Evolutionary conservation across 2,329 filamentous ascomycete species (phyloP).

Genomic region (Paradendryphiella salina): DNA sequence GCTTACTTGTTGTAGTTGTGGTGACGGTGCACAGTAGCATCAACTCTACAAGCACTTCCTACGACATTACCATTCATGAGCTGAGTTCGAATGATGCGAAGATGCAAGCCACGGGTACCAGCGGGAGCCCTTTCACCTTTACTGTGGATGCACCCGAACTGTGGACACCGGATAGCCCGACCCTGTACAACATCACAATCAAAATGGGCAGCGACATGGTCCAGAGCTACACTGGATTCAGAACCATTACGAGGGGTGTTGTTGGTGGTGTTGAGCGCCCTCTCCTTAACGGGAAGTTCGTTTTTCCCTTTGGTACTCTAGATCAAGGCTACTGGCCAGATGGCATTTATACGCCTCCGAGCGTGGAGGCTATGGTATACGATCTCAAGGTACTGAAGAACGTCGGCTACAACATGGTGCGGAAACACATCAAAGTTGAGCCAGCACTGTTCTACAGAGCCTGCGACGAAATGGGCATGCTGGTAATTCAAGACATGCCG

Average conservation of each 20-base stretch:
- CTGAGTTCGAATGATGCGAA: conserved; percentile 46
- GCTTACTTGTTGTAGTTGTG: conserved; percentile 52
- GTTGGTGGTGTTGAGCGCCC: conserved; percentile 64
- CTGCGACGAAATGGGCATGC: conserved; percentile 66
- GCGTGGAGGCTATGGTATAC: conserved; percentile 67
- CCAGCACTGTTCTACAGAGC: conserved; percentile 68
- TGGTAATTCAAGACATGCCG: conserved; percentile 75
- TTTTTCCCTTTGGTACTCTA: conserved; percentile 69
- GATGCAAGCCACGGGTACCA: conserved; percentile 50
- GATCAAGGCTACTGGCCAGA: conserved; percentile 76
- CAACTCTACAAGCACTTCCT: conserved; percentile 39
- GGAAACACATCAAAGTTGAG: conserved; percentile 74
- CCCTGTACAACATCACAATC: conserved; percentile 66
- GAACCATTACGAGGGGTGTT: conserved; percentile 61
- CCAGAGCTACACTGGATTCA: conserved; percentile 69
- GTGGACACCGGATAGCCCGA: conserved; percentile 67
- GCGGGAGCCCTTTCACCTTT: conserved; percentile 60
- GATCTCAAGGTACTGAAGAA: conserved; percentile 67
- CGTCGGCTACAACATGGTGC: conserved; percentile 70
- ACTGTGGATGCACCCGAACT: conserved; percentile 58
- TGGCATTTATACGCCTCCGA: conserved; percentile 67
- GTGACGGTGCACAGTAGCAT: conserved; percentile 58
- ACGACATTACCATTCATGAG: conserved; percentile 48
- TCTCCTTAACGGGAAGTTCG: conserved; percentile 68
- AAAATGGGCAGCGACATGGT: conserved; percentile 58